These are phyloP conservation scores for Pseudogymnoascus sp. DNA, from an alignment of 2,329 filamentous ascomycete species.

Conservation along the genomic window DNA sequence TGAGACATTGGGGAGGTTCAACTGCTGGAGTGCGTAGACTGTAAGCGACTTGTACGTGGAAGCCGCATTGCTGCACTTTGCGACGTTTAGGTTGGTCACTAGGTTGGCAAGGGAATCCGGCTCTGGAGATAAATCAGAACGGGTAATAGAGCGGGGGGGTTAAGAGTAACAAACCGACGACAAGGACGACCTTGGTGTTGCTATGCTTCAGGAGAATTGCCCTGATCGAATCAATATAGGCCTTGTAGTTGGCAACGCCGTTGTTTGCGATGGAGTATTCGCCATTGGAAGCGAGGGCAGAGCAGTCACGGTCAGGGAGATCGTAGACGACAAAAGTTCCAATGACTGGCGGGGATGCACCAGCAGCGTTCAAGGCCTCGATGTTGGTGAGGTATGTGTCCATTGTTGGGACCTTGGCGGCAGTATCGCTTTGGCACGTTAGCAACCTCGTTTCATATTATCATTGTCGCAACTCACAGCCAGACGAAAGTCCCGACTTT, in stretches of 20 bases:
- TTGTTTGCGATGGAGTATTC: slow-evolving; percentile 47
- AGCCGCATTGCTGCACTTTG: slow-evolving; percentile 46
- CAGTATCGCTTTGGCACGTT: slow-evolving; percentile 32
- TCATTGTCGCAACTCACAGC: slow-evolving; percentile 34
- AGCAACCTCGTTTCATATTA: not conserved
- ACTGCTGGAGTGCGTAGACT: slow-evolving; percentile 45
- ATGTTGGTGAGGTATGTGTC: slow-evolving; percentile 40
- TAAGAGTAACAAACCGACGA: slow-evolving; percentile 34
- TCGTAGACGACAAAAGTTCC: slow-evolving; percentile 54
- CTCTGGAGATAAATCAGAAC: slow-evolving; percentile 31
- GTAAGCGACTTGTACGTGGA: slow-evolving; percentile 46
- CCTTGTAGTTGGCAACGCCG: slow-evolving; percentile 41
- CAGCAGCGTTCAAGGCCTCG: slow-evolving; percentile 37
- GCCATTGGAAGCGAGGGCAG: slow-evolving; percentile 54
- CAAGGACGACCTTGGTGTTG: slow-evolving; percentile 39
- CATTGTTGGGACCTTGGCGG: slow-evolving; percentile 40
- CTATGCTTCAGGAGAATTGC: slow-evolving; percentile 44
- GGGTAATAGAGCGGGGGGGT: not conserved
- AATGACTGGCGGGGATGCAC: slow-evolving; percentile 38
- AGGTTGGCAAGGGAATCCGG: slow-evolving; percentile 56
- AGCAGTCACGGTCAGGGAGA: slow-evolving; percentile 55
- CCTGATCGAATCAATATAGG: slow-evolving; percentile 47
- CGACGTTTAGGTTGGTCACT: slow-evolving; percentile 49
- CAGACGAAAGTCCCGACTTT: slow-evolving; percentile 44
- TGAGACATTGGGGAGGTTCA: slow-evolving; percentile 53